Percentiles rank a stretch among this genome's conserved stretches.
These are phyloP conservation scores for Hanseniaspora guilliermondii DNA, from an alignment of 805 yeast genomes.

Conservation along the genomic window DNA sequence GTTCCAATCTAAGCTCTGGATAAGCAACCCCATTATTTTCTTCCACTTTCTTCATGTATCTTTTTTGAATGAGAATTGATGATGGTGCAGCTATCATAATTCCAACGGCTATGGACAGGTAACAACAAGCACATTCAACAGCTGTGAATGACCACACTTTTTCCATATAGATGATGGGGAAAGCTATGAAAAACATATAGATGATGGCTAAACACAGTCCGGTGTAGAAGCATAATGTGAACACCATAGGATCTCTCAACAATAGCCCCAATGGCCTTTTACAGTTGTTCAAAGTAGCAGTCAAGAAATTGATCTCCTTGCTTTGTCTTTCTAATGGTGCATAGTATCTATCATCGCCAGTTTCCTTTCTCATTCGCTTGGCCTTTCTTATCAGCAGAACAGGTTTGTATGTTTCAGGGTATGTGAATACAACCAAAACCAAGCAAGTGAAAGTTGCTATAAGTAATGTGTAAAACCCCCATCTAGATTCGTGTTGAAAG, in stretches of 20 bases:
- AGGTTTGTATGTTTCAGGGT: conserved; percentile 57
- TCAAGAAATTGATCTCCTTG: conserved; percentile 32
- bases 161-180: conserved; percentile 43
- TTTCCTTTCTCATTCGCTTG: conserved; percentile 36
- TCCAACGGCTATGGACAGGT: conserved; percentile 47
- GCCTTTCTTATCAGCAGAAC: conserved; percentile 42
- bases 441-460: conserved; percentile 51
- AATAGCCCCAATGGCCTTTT: conserved; percentile 42
- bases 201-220: conserved; percentile 48
- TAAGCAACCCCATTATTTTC: conserved; percentile 37
- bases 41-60: conserved; percentile 33
- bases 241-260: conserved; percentile 43
- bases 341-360: conserved; percentile 40
- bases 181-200: conserved; percentile 54
- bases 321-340: conserved; percentile 31
- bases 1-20: conserved; percentile 49
- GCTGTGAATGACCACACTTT: conserved; percentile 39
- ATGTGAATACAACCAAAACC: conserved; percentile 32
- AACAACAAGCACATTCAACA: conserved; percentile 52
- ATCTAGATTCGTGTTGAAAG: conserved; percentile 43
- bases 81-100: conserved; percentile 35
- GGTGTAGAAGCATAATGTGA: conserved; percentile 41
- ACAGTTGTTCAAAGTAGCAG: conserved; percentile 35
- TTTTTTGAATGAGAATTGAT: conserved; percentile 34
- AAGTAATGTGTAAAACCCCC: conserved; percentile 56